These are phyloP conservation scores for Brassica nigra DNA, from an alignment of 345 rosid genomes.

Conservation along the genomic window DNA sequence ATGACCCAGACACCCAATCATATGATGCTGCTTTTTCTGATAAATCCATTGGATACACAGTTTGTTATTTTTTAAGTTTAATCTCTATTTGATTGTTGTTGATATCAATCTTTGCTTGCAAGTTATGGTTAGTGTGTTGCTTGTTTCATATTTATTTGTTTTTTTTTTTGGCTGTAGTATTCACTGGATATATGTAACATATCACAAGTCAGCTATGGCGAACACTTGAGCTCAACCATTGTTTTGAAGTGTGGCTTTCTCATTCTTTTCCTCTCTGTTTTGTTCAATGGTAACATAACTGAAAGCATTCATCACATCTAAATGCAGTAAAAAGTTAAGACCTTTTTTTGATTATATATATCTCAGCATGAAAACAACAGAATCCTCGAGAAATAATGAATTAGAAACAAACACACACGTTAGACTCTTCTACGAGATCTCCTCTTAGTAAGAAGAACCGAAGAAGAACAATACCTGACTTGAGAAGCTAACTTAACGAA, in stretches of 20 bases:
- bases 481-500: neutral
- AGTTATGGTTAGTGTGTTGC: neutral
- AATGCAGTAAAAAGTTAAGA: neutral
- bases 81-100: neutral
- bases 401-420: neutral
- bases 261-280: neutral
- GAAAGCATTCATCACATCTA: neutral
- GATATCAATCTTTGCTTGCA: neutral
- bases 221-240: neutral
- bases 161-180: no score
- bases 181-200: neutral
- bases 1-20: neutral
- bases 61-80: neutral
- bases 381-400: neutral
- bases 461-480: slow-evolving; percentile 24
- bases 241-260: slow-evolving; percentile 1
- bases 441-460: slow-evolving; percentile 5
- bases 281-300: neutral
- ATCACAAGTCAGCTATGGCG: neutral
- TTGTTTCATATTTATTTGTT: neutral
- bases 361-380: slow-evolving; percentile 8
- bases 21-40: neutral
- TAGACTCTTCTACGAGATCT: slow-evolving; percentile 27
- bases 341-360: neutral
- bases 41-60: neutral